These are phyloP conservation scores for Ascodesmis nigricans DNA, from an alignment of 495 filamentous ascomycete genomes.

Conservation along the genomic window DNA sequence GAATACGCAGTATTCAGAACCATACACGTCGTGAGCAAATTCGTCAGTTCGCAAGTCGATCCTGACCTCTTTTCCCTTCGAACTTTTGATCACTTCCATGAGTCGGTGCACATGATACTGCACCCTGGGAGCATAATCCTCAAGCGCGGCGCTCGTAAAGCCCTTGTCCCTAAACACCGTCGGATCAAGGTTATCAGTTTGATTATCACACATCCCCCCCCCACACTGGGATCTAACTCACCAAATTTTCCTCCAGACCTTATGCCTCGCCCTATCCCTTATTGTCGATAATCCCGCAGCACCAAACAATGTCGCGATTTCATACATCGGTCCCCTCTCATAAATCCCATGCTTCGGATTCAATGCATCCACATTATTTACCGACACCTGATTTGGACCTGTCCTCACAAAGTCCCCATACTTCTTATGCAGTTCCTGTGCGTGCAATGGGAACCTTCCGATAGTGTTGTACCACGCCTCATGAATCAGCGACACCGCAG, in stretches of 20 bases:
- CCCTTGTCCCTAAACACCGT: slow-evolving; percentile 3
- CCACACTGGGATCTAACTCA: neutral
- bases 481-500: slow-evolving; percentile 32
- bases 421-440: slow-evolving; percentile 33
- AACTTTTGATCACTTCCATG: slow-evolving; percentile 2
- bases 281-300: slow-evolving; percentile 6
- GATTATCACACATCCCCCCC: neutral
- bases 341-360: too few species aligned
- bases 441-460: slow-evolving; percentile 38
- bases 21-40: slow-evolving; percentile 1
- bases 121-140: slow-evolving; percentile 11
- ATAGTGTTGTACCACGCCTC: slow-evolving; percentile 34
- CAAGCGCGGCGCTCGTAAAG: slow-evolving; percentile 6
- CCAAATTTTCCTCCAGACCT: slow-evolving; percentile 11
- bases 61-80: slow-evolving; percentile 6
- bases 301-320: slow-evolving; percentile 8
- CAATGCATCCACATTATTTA: slow-evolving; percentile 13
- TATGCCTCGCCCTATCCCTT: slow-evolving; percentile 9
- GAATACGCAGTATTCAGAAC: too few species aligned
- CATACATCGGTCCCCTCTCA: slow-evolving; percentile 11
- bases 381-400: slow-evolving; percentile 12
- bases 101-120: slow-evolving; percentile 12
- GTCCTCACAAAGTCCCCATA: slow-evolving; percentile 27
- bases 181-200: neutral
- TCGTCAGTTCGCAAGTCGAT: slow-evolving; percentile 1